Conservation (phyloP, 2,329 filamentous ascomycete genomes). For the Mycosphaerelloides madeirae region DNA sequence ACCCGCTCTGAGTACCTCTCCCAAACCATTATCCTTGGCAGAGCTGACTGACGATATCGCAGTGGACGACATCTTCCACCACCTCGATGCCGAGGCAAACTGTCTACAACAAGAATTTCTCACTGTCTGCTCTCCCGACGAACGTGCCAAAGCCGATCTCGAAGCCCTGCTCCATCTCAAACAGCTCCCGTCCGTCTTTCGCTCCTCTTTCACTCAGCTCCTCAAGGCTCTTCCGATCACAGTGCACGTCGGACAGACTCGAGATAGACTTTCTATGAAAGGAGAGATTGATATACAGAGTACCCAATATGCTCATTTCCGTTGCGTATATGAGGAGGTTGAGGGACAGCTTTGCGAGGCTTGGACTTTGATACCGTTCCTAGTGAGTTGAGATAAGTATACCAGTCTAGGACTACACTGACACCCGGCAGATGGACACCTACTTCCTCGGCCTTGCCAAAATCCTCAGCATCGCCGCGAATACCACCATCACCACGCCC, state of each 20-base stretch:
- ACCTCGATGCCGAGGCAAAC: constrained; percentile 14
- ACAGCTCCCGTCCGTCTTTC: constrained; percentile 12
- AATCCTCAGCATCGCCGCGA: constrained; percentile 8
- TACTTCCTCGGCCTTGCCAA: constrained; percentile 9
- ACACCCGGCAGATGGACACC: constrained; percentile 5
- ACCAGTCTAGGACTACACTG: too few relatives aligned
- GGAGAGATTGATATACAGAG: not conserved
- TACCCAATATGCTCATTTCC: not conserved
- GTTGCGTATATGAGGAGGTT: not conserved
- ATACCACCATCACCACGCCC: not conserved
- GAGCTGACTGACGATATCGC: not conserved
- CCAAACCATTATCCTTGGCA: not conserved
- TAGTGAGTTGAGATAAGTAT: not conserved
- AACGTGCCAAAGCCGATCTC: constrained; percentile 4
- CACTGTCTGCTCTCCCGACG: too few relatives aligned
- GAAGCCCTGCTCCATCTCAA: constrained; percentile 11
- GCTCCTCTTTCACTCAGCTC: constrained; percentile 10
- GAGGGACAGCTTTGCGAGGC: constrained; percentile 5
- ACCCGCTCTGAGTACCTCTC: constrained; percentile 1
- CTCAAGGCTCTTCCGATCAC: constrained; percentile 9
- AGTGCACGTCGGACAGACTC: constrained; percentile 7
- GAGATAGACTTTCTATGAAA: constrained; percentile 8
- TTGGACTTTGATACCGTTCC: constrained; percentile 16
- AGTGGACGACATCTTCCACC: constrained; percentile 16
- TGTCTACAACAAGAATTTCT: constrained; percentile 11